Conservation (phyloP, 148 eudicot species). For the Talinum fruticosum region DNA sequence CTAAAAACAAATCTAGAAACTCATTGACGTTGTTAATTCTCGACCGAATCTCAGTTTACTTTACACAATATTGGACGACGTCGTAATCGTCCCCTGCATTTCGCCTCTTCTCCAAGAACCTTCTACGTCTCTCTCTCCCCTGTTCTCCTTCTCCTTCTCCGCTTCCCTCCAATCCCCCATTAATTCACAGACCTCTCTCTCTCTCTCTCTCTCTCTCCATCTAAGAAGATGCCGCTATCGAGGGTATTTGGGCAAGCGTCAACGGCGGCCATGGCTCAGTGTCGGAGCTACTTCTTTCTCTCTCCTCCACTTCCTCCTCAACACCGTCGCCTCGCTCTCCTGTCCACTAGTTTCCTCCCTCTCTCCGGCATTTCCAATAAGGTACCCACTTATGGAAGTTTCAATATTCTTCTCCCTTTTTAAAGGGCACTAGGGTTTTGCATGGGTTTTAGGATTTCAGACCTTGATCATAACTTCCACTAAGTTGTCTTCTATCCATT, state of each 20-base stretch:
- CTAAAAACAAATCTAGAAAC: too few relatives aligned
- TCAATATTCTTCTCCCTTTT: background rate
- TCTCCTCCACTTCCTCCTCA: slow-evolving; percentile 1
- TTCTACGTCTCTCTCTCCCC: slow-evolving; percentile 11
- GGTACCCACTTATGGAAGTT: slow-evolving; percentile 27
- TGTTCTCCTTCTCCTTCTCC: background rate
- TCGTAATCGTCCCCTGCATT: background rate
- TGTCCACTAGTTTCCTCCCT: slow-evolving; percentile 39
- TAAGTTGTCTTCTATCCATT: background rate
- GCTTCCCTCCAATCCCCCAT: background rate
- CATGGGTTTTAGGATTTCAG: slow-evolving; percentile 30
- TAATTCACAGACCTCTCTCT: background rate
- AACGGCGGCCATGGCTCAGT: background rate
- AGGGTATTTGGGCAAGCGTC: background rate
- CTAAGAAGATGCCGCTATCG: background rate
- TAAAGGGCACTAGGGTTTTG: slow-evolving; percentile 12
- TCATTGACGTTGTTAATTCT: too few relatives aligned
- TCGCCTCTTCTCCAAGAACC: slow-evolving; percentile 18
- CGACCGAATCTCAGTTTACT: too few relatives aligned
- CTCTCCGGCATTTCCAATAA: slow-evolving; percentile 28
- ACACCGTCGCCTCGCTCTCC: slow-evolving; percentile 14
- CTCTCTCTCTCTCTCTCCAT: slow-evolving; percentile 4
- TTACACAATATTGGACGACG: background rate
- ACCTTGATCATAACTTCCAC: background rate
- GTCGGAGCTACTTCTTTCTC: background rate